Conservation (phyloP, 1,284 basidiomycete species). For the Sanghuangporus sanghuang region DNA sequence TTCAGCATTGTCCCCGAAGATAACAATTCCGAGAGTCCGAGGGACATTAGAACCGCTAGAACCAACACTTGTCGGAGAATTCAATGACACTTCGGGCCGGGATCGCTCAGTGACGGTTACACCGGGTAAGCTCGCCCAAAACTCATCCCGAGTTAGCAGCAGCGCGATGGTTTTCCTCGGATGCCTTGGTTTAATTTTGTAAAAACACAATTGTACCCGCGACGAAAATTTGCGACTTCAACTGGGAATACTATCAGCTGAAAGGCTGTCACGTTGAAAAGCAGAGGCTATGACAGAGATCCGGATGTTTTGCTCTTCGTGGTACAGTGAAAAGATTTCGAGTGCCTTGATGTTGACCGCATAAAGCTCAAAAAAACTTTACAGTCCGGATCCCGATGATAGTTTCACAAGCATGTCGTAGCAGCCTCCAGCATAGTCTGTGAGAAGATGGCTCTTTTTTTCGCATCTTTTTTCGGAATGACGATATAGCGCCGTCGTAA, state of each 20-base stretch:
- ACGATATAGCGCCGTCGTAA: neutral
- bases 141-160: neutral
- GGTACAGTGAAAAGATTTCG: neutral
- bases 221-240: no score
- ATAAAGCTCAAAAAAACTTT: neutral
- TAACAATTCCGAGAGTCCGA: neutral
- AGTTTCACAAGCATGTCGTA: neutral
- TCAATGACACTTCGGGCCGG: neutral
- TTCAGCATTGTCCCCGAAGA: neutral
- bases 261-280: neutral
- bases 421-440: neutral
- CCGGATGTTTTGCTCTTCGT: neutral
- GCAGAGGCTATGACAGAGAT: neutral
- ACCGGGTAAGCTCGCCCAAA: neutral
- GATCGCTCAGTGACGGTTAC: neutral
- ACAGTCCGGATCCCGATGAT: neutral
- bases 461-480: slow-evolving; percentile 1
- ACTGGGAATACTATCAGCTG: neutral
- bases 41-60: neutral
- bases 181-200: no score
- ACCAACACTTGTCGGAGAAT: neutral
- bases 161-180: neutral
- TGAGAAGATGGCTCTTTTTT: neutral
- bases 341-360: neutral
- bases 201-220: no score